Evolutionary conservation across 768 basidiomycete species (phyloP).

Genomic region (Omphalotus guepiniiformis): DNA sequence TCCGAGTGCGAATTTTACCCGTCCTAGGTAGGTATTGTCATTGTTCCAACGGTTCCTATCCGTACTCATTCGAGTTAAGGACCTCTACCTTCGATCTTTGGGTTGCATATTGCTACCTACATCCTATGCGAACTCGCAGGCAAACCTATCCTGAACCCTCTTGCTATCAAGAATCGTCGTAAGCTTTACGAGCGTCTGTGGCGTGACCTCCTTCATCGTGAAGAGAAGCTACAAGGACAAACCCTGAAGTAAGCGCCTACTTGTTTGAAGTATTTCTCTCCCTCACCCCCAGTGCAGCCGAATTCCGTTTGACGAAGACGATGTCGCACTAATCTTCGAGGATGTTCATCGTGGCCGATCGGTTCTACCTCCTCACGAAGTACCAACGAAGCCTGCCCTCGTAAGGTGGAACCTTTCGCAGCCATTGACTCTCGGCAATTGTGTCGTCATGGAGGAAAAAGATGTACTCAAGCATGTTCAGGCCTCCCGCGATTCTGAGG

Average conservation of each 20-base stretch:
- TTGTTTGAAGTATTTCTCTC: background rate
- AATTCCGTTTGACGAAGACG: conserved; percentile 78
- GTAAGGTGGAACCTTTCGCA: conserved; percentile 73
- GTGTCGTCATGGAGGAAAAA: conserved; percentile 74
- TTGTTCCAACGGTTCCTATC: background rate
- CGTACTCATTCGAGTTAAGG: no score
- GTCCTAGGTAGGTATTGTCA: conserved; percentile 59
- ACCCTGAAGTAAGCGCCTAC: conserved; percentile 50
- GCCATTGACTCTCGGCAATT: conserved; percentile 73
- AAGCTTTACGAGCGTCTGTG: conserved; percentile 81
- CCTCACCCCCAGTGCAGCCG: conserved; percentile 37
- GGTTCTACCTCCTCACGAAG: conserved; percentile 69
- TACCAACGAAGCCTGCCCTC: conserved; percentile 69
- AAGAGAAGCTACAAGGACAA: conserved; percentile 61
- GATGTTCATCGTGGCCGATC: conserved; percentile 81
- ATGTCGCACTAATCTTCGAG: conserved; percentile 81
- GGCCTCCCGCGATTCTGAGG: conserved; percentile 31
- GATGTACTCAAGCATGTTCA: conserved; percentile 68
- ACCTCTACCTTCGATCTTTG: conserved; percentile 87
- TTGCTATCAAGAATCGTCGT: conserved; percentile 80
- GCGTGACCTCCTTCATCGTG: conserved; percentile 70
- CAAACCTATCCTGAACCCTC: conserved; percentile 77
- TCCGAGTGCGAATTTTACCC: conserved; percentile 89
- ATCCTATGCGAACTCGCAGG: conserved; percentile 82
- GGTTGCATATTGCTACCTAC: conserved; percentile 85